Evolutionary conservation across 1,284 basidiomycete genomes (phyloP), one percentile per base, ranked within the genome.

Genomic region (Apiotrichum sp.): DNA sequence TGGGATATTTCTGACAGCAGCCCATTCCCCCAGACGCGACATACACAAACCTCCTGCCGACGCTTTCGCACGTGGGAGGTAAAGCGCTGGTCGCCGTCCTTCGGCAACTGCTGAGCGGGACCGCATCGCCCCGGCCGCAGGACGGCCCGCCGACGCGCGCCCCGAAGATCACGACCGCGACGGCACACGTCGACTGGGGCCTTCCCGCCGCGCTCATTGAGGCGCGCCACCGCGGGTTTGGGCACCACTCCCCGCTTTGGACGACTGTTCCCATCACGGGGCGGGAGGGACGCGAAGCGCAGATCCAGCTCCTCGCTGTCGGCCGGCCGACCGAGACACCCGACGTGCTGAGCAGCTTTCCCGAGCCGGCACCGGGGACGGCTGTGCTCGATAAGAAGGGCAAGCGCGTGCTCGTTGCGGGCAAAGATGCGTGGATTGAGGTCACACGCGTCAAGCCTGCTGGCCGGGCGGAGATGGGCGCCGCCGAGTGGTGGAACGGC

Each of bases 51-150:
- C 74, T 93, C 55, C 78, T 87, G 7, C 80, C 83, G n/a, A 64
- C 66, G 0, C 79, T 93, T n/a, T 88, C 85, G 0, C 65, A 70
- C 1, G 69, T 77, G n/a, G 91, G 89, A 0, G 89, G 87, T 0
- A 72, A 80, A 35, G 71, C 91, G 1, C 80, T 97, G 16, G 84
- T 92, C 0, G 76, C 82, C 0, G 83, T 87, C 4, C 73, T 96
- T 4, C 78, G 84, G 35, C 76, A 84, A 49, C 84, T 93, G 73
- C 70, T 82, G 7, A 59, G 64, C 0, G 81, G 81, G 16, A 83
- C 73, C 62, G 86, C 79, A 22, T 66, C 64, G 5, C 74, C 81
- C 0, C 74, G 46, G 2, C 74, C 81, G 1, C 85, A 86, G 72
- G 61, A 78, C 22, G 65, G 76, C 6, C 56, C 70, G 0, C 78